Conservation (phyloP, 2,329 filamentous ascomycete genomes). For the Ophiocordyceps unilateralis region DNA sequence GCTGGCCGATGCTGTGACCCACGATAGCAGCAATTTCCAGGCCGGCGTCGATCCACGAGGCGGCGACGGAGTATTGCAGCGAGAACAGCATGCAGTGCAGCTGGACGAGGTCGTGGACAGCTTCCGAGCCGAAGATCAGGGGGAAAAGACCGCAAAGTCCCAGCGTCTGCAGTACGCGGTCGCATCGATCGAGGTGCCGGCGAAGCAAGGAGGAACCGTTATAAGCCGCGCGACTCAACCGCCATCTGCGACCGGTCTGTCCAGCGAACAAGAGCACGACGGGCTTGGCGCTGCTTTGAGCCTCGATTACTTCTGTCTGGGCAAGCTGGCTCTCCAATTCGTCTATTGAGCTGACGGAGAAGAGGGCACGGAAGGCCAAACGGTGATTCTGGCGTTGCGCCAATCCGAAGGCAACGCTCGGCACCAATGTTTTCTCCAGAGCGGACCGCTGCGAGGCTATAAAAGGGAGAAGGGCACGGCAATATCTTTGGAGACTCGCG, state of each 20-base stretch:
- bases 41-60: constrained; percentile 5
- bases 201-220: constrained; percentile 2
- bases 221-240: not conserved
- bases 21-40: constrained; percentile 2
- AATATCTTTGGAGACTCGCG: not conserved
- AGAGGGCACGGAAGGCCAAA: not conserved
- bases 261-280: constrained; percentile 1
- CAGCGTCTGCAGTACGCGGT: constrained; percentile 8
- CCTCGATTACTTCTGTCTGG: not conserved
- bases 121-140: constrained; percentile 9
- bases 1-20: constrained; percentile 23
- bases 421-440: not conserved
- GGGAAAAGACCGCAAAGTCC: constrained; percentile 15
- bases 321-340: not conserved
- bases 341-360: not conserved
- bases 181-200: constrained; percentile 16
- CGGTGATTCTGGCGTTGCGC: constrained; percentile 1
- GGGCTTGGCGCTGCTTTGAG: not conserved
- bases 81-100: constrained; percentile 16
- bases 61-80: constrained; percentile 4
- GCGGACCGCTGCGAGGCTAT: not conserved
- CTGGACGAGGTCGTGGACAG: constrained; percentile 10
- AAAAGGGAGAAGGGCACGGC: not conserved
- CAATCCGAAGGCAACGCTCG: not conserved
- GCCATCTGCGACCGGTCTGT: not conserved